Conservation (phyloP, 306 rosid species). For the Cucurbita pepo region DNA sequence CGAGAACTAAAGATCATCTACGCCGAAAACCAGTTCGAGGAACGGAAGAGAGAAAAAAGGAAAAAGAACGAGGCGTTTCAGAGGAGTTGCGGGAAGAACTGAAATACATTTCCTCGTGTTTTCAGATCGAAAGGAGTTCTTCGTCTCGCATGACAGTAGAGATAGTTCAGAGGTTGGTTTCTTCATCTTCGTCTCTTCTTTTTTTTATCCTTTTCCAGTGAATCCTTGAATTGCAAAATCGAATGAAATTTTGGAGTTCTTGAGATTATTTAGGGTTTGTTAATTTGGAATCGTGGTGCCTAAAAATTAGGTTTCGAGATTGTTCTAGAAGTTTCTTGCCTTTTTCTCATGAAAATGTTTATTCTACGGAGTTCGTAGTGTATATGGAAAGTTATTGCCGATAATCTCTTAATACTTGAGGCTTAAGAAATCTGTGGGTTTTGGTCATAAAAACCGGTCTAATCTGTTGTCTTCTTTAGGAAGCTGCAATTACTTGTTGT, state of each 20-base stretch:
- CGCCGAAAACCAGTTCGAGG: background rate
- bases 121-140: background rate
- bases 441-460: background rate
- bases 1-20: background rate
- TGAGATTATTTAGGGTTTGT: background rate
- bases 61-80: background rate
- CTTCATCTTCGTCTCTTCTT: background rate
- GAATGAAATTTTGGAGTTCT: background rate
- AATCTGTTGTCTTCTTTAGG: background rate
- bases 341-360: background rate
- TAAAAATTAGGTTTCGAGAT: background rate
- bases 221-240: background rate
- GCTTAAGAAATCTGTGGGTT: background rate
- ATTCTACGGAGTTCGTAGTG: background rate
- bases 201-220: background rate
- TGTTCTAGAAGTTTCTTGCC: background rate
- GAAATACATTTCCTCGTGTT: background rate
- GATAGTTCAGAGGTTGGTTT: conserved; percentile 22
- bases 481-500: background rate
- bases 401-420: background rate
- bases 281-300: background rate
- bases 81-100: background rate
- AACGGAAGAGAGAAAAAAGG: background rate
- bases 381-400: background rate
- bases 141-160: background rate